phyloP scores from a whole-genome alignment of 495 filamentous ascomycete species.

The Jackrogersella minutella region DNA sequence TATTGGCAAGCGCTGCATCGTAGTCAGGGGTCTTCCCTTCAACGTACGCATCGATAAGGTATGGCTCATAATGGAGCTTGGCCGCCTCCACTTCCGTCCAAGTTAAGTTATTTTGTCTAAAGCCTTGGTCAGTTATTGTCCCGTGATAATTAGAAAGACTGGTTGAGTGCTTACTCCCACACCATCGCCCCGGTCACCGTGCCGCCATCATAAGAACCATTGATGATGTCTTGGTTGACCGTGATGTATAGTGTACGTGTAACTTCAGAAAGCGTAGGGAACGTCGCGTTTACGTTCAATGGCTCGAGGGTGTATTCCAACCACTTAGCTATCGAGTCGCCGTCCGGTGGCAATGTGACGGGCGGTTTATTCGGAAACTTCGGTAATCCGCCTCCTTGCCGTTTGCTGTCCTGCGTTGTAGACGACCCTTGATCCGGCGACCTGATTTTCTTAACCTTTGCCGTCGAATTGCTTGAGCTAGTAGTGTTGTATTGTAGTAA shows the following conservation, averaged over 20 bases:
- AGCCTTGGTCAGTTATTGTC: constrained; percentile 39
- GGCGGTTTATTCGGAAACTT: constrained; percentile 41
- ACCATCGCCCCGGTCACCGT: constrained; percentile 34
- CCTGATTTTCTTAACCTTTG: neutral
- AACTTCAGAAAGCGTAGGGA: constrained; percentile 61
- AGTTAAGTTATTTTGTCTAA: constrained; percentile 53
- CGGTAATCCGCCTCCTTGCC: constrained; percentile 5
- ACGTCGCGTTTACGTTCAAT: constrained; percentile 42
- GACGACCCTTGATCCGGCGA: neutral
- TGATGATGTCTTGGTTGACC: constrained; percentile 53
- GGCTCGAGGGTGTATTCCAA: constrained; percentile 64
- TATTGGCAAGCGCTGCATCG: constrained; percentile 52
- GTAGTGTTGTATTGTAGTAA: constrained; percentile 58
- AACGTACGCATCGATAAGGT: constrained; percentile 65
- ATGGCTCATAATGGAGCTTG: constrained; percentile 47
- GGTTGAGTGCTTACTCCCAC: constrained; percentile 40
- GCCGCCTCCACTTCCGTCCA: constrained; percentile 58
- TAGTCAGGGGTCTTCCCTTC: constrained; percentile 53
- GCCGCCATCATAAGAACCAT: constrained; percentile 45
- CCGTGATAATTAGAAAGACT: neutral
- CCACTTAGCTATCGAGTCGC: constrained; percentile 49
- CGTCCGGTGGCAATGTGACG: constrained; percentile 51
- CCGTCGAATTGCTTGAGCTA: constrained; percentile 13
- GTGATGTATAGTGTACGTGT: constrained; percentile 60
- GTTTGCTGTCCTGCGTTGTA: neutral